phyloP scores from a whole-genome alignment of 495 filamentous ascomycete genomes.

The Hypoxylon lenormandii region DNA sequence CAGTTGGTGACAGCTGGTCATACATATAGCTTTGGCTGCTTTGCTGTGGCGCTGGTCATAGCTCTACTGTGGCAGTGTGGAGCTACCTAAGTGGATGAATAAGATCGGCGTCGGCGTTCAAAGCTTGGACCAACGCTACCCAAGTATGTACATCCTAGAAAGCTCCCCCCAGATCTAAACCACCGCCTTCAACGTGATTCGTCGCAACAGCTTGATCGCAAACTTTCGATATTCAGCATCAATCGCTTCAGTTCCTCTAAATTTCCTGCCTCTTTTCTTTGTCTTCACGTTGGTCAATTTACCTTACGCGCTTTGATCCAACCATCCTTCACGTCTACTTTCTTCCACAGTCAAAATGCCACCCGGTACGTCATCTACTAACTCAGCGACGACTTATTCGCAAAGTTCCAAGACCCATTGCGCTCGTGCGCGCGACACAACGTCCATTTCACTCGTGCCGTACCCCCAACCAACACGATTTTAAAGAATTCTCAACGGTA shows the following conservation, averaged over 20 bases:
- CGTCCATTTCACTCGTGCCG: neutral
- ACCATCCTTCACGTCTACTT: neutral
- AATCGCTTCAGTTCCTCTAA: neutral
- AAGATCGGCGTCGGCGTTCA: neutral
- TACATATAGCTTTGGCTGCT: too few relatives aligned
- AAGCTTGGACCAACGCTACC: neutral
- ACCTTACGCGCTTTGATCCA: neutral
- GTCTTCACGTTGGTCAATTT: slow-evolving; percentile 1
- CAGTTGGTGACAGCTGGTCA: too few relatives aligned
- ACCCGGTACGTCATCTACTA: slow-evolving; percentile 43
- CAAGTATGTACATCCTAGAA: neutral
- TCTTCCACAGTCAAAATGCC: slow-evolving; percentile 38
- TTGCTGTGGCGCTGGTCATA: too few relatives aligned
- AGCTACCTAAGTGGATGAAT: too few relatives aligned
- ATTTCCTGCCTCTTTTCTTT: neutral
- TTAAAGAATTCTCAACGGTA: neutral
- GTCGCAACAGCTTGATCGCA: slow-evolving; percentile 35
- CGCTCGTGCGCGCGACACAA: slow-evolving; percentile 15
- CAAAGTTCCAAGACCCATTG: slow-evolving; percentile 10
- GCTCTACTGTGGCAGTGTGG: too few relatives aligned
- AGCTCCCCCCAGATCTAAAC: too few relatives aligned
- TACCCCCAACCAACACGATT: neutral
- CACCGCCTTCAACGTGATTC: slow-evolving; percentile 9
- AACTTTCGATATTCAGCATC: slow-evolving; percentile 1
- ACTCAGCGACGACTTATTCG: neutral